Evolutionary conservation across 306 rosid species (phyloP).

Genomic region (Prunus persica): Prunus_persica_NCBIv2 NC_034013.1:12947001-12947500

Average conservation of each 20-base stretch:
- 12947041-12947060: slow-evolving; percentile 8
- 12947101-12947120: slow-evolving; percentile 1
- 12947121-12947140: slow-evolving; percentile 23
- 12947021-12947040: slow-evolving; percentile 75
- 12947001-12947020: slow-evolving; percentile 83
- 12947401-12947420: slow-evolving; percentile 31
- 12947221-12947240: slow-evolving; percentile 10
- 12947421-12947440: slow-evolving; percentile 82
- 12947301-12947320: background rate
- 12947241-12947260: background rate
- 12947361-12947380: slow-evolving; percentile 4
- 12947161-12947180: slow-evolving; percentile 82
- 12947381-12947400: slow-evolving; percentile 20
- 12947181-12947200: slow-evolving; percentile 88
- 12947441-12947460: slow-evolving; percentile 61
- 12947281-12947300: background rate
- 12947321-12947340: slow-evolving; percentile 1
- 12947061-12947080: background rate
- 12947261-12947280: background rate
- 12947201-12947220: slow-evolving; percentile 15
- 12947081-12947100: background rate
- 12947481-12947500: slow-evolving; percentile 90
- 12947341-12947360: slow-evolving; percentile 4
- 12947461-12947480: slow-evolving; percentile 76
- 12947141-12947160: slow-evolving; percentile 85